Base-by-base conservation (phyloP, 352 stramenopile genomes). In the Globisporangium cederbergense region DNA sequence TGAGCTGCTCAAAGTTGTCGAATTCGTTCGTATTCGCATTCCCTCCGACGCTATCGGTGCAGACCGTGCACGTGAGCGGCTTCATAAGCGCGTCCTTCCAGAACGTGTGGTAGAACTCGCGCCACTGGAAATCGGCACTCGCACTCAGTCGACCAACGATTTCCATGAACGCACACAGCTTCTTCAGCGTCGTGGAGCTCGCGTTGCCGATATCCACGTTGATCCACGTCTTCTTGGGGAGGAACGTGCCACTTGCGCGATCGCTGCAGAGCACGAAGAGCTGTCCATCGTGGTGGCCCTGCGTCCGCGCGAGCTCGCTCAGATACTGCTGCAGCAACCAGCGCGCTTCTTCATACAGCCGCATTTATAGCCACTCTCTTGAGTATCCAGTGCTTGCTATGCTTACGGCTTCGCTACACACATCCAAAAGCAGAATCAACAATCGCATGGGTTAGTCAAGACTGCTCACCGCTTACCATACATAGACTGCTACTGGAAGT, bases 1-100 rank as follows among this genome's bases (percentile, higher is more conserved):
- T 54, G 28, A 61, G 55, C 36, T 22, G 38, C 22, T 40, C 55
- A 8, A 50, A 32, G 20, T 61, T 14, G 40, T 61, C 55, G 5
- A 52, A 49, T 14, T 42, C 40, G 55, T 36, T 47, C 56, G 13
- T 28, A 2, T 34, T 20, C 5, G 47, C 18, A 22, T n/a, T 28
- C 4, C 6, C 8, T 2, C 22, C 47, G 1, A 36, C 47, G 11
- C 20, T 54, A 2, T 36, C 22, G 47, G 8, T 20, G 11, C 47
- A 36, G 3, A 20, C 30, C 5, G 22, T 54, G 16, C 47, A 54
- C 22, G 22, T 16, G 0, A 54, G 47, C 4, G 47, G 47, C 11
- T 9, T 36, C 47, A 54, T 20, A 25, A 54, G 47, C 22, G 47
- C 47, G 22, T 20, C 18, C 13, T 54, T 54, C 47, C 47, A 54